Conservation (phyloP, 1,284 basidiomycete species). For the Golubevia pallescens region DNA sequence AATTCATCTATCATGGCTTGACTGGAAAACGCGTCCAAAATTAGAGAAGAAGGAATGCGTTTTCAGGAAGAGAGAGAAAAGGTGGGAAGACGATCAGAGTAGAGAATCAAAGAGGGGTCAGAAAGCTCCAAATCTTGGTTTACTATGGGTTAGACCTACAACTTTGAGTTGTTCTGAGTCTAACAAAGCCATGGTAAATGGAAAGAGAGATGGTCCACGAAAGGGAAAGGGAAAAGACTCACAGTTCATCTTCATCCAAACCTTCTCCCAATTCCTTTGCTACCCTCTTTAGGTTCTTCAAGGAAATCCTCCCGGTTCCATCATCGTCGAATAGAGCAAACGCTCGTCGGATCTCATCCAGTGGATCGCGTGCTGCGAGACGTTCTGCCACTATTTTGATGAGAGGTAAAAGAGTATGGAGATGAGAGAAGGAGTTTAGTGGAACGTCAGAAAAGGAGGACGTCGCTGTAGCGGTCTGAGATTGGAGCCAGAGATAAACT, state of each 20-base stretch:
- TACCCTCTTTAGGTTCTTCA: conserved; percentile 58
- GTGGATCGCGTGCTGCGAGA: conserved; percentile 55
- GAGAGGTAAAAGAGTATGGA: no score
- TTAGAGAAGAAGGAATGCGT: neutral
- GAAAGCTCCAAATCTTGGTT: no score
- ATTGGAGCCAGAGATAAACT: no score
- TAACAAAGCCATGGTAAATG: no score
- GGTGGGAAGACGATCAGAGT: neutral
- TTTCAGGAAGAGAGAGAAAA: neutral
- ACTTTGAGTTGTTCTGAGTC: no score
- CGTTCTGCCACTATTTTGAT: conserved; percentile 46
- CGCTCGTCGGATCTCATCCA: conserved; percentile 60
- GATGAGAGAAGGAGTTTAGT: no score
- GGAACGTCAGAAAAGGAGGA: neutral
- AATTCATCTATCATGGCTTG: conserved; percentile 99
- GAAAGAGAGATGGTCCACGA: no score
- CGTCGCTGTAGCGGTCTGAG: no score
- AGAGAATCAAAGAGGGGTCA: no score
- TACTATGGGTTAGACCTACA: no score
- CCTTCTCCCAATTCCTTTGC: conserved; percentile 62
- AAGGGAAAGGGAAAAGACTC: conserved; percentile 5
- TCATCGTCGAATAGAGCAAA: conserved; percentile 64
- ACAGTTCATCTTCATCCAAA: conserved; percentile 59
- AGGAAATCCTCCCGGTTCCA: conserved; percentile 50
- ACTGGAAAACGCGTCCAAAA: conserved; percentile 9